Percentiles rank a stretch among this genome's conserved stretches.
Conservation (phyloP, 805 yeast species). For the Jamesozyma piceae region DNA sequence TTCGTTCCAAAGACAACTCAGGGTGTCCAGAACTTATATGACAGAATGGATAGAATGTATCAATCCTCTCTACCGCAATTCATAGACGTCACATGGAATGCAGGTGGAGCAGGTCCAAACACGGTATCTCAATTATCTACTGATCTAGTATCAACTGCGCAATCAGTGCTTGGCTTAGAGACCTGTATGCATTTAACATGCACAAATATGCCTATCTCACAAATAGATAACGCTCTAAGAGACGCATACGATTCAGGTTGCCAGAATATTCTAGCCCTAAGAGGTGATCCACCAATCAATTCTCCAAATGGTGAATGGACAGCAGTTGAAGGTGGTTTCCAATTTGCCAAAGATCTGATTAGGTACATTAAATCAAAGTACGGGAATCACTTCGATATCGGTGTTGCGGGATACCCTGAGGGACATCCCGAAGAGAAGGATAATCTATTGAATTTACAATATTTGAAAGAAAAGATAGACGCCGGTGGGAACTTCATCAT, state of each 20-base stretch:
- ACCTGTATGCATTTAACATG: conserved; percentile 98
- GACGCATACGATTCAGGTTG: conserved; percentile 88
- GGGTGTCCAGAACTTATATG: conserved; percentile 92
- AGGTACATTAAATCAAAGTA: conserved; percentile 62
- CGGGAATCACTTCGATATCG: conserved; percentile 86
- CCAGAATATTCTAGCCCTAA: conserved; percentile 83
- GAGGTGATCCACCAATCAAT: conserved; percentile 90
- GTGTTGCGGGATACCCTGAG: conserved; percentile 96
- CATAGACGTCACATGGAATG: conserved; percentile 96
- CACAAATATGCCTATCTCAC: conserved; percentile 78
- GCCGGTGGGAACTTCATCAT: conserved; percentile 90
- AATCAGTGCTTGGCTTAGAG: conserved; percentile 81
- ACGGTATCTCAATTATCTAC: conserved; percentile 65
- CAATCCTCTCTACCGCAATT: conserved; percentile 75
- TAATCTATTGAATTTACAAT: conserved; percentile 40
- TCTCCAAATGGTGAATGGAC: conserved; percentile 28
- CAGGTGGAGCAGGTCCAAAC: conserved; percentile 62
- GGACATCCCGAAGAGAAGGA: conserved; percentile 84
- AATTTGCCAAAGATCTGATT: conserved; percentile 81
- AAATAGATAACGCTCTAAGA: conserved; percentile 76
- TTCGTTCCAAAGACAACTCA: conserved; percentile 96
- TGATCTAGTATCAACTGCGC: conserved; percentile 86
- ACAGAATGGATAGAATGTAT: conserved; percentile 96
- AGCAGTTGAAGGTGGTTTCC: conserved; percentile 60
- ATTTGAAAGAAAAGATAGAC: conserved; percentile 79